Conservation (phyloP, 202 grass and related monocot species). For the Panicum hallii region DNA sequence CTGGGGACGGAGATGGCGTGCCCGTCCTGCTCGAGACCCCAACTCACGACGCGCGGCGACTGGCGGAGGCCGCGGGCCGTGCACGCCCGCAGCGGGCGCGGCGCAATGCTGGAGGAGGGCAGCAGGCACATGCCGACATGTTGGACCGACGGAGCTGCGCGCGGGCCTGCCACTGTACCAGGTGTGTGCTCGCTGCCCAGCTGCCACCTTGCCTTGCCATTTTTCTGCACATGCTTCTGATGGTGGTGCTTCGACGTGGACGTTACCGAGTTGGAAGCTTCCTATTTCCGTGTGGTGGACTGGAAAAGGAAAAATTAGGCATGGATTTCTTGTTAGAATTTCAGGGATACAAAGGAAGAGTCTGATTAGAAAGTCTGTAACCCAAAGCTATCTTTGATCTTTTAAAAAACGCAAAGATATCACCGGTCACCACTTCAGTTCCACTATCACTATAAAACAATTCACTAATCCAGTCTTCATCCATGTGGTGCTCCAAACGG, state of each 20-base stretch:
- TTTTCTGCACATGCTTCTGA: too few species aligned
- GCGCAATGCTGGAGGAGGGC: too few species aligned
- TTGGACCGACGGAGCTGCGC: neutral
- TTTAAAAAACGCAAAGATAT: neutral
- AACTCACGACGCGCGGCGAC: too few species aligned
- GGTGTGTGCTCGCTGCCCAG: conserved; percentile 25
- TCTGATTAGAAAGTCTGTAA: neutral
- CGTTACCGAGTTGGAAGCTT: neutral
- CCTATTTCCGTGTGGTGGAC: neutral
- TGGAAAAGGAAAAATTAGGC: neutral
- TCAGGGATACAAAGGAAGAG: neutral
- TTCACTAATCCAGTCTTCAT: neutral
- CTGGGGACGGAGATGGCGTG: too few species aligned
- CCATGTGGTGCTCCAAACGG: neutral
- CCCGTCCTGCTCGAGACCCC: too few species aligned
- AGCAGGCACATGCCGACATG: neutral
- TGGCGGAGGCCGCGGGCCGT: too few species aligned
- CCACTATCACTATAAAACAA: neutral
- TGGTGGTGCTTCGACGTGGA: neutral
- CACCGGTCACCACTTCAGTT: neutral
- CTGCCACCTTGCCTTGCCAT: neutral
- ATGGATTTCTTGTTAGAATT: neutral
- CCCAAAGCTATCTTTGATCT: neutral
- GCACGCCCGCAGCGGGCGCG: too few species aligned
- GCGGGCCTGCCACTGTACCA: neutral